Percentiles rank a stretch among this genome's conserved stretches.
Conservation (phyloP, 2,329 filamentous ascomycete genomes). For the Cephalotrichum gorgonifer region DNA sequence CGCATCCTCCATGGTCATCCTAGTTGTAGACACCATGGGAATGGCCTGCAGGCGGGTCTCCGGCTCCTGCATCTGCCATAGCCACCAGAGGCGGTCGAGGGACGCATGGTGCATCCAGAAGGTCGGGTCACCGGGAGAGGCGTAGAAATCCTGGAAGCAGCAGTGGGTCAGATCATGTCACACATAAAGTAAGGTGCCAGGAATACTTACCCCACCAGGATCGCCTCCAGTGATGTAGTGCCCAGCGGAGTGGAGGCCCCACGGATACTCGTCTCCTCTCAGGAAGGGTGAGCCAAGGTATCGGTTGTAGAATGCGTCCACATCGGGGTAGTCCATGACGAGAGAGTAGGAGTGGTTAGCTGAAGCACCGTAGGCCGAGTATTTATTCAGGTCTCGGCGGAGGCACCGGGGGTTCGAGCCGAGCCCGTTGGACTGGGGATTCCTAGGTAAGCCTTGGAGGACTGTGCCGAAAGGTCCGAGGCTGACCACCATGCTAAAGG, state of each 20-base stretch:
- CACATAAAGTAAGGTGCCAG: not conserved
- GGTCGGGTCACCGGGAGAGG: conserved; percentile 24
- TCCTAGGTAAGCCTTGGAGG: conserved; percentile 11
- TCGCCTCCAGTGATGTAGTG: conserved; percentile 30
- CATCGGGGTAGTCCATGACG: conserved; percentile 7
- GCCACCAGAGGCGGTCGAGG: conserved; percentile 13
- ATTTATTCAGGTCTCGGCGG: conserved; percentile 21
- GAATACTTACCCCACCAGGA: conserved; percentile 6
- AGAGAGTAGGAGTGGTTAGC: conserved; percentile 13
- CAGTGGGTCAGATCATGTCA: not conserved
- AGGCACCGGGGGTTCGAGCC: conserved; percentile 32
- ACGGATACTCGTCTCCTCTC: conserved; percentile 8
- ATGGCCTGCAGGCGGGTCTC: conserved; percentile 4
- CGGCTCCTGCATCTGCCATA: conserved; percentile 11
- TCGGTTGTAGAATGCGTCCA: conserved; percentile 10
- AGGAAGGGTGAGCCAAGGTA: conserved; percentile 10
- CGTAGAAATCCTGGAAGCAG: conserved; percentile 20
- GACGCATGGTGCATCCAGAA: conserved; percentile 23
- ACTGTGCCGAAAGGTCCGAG: conserved; percentile 23
- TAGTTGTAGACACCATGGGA: no score
- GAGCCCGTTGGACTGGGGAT: conserved; percentile 16
- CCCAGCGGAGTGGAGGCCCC: conserved; percentile 24
- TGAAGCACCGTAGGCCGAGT: conserved; percentile 13
- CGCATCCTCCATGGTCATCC: no score
- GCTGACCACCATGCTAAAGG: conserved; percentile 21